These are phyloP conservation scores for Globisporangium viniferum DNA, from an alignment of 352 stramenopile species.

Conservation along the genomic window DNA sequence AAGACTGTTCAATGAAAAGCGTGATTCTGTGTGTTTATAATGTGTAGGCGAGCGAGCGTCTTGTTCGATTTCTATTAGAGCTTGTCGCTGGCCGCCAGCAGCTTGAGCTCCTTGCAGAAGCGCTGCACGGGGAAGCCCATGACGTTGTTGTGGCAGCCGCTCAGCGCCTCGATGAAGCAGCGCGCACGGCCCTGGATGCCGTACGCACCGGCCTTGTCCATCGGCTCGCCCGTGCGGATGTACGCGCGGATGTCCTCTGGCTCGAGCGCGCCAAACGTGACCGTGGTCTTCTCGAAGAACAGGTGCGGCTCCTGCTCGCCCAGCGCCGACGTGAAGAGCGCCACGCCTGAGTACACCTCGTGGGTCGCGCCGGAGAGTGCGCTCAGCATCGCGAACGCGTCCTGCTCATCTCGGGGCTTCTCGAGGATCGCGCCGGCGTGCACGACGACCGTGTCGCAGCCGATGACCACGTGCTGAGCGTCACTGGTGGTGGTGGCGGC, in stretches of 20 bases:
- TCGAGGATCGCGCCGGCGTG: slow-evolving; percentile 84
- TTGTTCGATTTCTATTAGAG: slow-evolving; percentile 24
- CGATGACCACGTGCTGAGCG: slow-evolving; percentile 55
- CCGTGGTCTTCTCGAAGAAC: slow-evolving; percentile 66
- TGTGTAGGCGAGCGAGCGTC: neutral
- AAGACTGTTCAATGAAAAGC: neutral
- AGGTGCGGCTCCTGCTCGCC: slow-evolving; percentile 48
- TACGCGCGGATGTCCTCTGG: slow-evolving; percentile 72
- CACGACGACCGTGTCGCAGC: slow-evolving; percentile 89
- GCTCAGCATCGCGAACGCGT: slow-evolving; percentile 79
- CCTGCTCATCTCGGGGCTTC: slow-evolving; percentile 80
- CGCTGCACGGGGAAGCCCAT: slow-evolving; percentile 87
- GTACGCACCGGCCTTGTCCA: slow-evolving; percentile 92
- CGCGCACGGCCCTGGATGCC: slow-evolving; percentile 85
- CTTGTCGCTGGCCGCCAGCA: slow-evolving; percentile 31
- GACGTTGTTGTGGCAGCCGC: slow-evolving; percentile 92
- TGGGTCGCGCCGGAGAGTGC: slow-evolving; percentile 69
- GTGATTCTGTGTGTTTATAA: neutral
- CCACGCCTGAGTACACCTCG: slow-evolving; percentile 88
- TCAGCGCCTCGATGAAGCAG: slow-evolving; percentile 74
- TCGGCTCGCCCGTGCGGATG: slow-evolving; percentile 85
- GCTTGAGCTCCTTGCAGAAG: slow-evolving; percentile 62
- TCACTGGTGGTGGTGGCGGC: neutral
- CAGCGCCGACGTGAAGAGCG: slow-evolving; percentile 51
- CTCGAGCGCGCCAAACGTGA: slow-evolving; percentile 57